phyloP scores from a whole-genome alignment of 345 rosid species.

The Eucalyptus regnans region DNA sequence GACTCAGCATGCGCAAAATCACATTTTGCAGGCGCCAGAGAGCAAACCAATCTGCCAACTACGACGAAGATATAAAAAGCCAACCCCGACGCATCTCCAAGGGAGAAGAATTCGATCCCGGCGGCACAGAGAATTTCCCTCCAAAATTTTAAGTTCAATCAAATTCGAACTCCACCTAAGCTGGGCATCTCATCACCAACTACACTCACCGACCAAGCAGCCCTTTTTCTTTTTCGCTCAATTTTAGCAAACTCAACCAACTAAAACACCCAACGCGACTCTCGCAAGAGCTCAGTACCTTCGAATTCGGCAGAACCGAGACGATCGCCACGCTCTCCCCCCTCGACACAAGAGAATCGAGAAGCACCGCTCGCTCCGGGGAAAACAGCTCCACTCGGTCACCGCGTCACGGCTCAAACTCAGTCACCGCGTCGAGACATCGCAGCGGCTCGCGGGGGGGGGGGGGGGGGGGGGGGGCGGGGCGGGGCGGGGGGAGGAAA shows the following conservation, averaged over 20 bases:
- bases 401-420: background rate
- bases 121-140: background rate
- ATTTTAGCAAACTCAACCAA: background rate
- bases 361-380: background rate
- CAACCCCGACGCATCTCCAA: background rate
- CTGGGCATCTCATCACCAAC: background rate
- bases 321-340: background rate
- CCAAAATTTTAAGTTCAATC: background rate
- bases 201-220: background rate
- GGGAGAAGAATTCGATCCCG: background rate
- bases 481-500: no score
- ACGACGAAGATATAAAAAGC: background rate
- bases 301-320: background rate
- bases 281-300: background rate
- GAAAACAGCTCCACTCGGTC: background rate
- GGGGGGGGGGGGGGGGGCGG: no score
- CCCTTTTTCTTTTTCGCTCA: background rate
- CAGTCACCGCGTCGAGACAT: background rate
- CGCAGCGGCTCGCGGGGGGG: background rate
- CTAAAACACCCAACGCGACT: background rate
- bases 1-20: background rate
- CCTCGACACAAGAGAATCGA: background rate
- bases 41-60: background rate
- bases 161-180: background rate
- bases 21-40: background rate